These are phyloP conservation scores for Fonsecaea nubica DNA, from an alignment of 2,329 filamentous ascomycete genomes.

Conservation along the genomic window DNA sequence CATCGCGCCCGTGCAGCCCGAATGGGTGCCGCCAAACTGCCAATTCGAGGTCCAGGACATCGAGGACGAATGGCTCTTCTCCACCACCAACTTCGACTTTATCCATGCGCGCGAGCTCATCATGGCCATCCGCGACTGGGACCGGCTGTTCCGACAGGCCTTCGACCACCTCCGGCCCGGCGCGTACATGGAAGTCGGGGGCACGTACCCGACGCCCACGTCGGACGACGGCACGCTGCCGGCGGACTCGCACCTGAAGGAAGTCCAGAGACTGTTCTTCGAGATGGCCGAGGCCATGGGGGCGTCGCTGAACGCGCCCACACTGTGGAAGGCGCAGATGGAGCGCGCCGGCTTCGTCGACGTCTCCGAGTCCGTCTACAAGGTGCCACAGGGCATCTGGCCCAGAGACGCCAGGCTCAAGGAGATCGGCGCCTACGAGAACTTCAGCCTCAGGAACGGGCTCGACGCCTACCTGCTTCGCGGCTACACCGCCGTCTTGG, in stretches of 20 bases:
- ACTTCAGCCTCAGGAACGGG: slow-evolving; percentile 30
- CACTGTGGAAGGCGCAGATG: slow-evolving; percentile 29
- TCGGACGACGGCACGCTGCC: slow-evolving; percentile 43
- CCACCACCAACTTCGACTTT: slow-evolving; percentile 38
- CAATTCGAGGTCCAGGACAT: slow-evolving; percentile 44
- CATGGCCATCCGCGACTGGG: slow-evolving; percentile 42
- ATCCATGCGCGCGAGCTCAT: slow-evolving; percentile 41
- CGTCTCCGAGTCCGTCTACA: slow-evolving; percentile 36
- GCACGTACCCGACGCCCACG: slow-evolving; percentile 41
- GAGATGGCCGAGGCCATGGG: slow-evolving; percentile 42
- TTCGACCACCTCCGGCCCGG: slow-evolving; percentile 46
- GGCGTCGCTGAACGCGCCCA: slow-evolving; percentile 32
- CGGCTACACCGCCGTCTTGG: slow-evolving; percentile 37
- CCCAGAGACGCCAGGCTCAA: slow-evolving; percentile 40
- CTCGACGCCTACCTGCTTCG: slow-evolving; percentile 35
- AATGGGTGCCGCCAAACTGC: slow-evolving; percentile 42
- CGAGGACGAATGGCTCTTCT: slow-evolving; percentile 38
- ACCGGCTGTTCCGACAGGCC: slow-evolving; percentile 10
- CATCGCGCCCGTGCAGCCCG: slow-evolving; percentile 27
- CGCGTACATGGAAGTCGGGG: slow-evolving; percentile 51
- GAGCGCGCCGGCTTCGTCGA: slow-evolving; percentile 40
- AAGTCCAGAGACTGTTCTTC: slow-evolving; percentile 42
- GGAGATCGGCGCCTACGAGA: slow-evolving; percentile 35
- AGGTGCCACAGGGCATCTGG: slow-evolving; percentile 40
- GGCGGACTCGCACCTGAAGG: slow-evolving; percentile 34